Evolutionary conservation across 345 rosid species (phyloP).

Genomic region (Eucalyptus lansdowneana): DNA sequence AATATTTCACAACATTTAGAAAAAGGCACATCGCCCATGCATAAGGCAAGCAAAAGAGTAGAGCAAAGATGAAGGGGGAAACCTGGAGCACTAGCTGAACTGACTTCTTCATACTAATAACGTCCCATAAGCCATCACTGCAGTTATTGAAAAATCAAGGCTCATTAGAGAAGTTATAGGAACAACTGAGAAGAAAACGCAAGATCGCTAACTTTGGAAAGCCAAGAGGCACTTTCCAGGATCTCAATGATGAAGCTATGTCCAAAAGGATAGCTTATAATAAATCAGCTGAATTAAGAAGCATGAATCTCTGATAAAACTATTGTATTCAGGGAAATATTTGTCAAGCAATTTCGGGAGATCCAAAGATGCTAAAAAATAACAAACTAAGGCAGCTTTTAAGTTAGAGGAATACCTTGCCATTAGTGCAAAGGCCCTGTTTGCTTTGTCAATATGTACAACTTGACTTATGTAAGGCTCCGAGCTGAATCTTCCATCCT

Average conservation of each 20-base stretch:
- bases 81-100: conserved; percentile 68
- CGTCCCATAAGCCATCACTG: conserved; percentile 99
- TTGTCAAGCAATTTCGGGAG: background rate
- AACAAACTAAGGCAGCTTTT: background rate
- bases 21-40: background rate
- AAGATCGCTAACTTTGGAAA: background rate
- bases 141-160: background rate
- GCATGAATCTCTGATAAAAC: background rate
- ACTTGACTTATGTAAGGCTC: conserved; percentile 78
- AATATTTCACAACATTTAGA: background rate
- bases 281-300: background rate
- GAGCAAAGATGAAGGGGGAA: background rate
- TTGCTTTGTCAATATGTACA: conserved; percentile 42
- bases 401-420: conserved; percentile 51
- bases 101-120: conserved; percentile 63
- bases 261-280: background rate
- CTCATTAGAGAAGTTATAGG: background rate
- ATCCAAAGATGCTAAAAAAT: background rate
- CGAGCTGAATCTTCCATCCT: conserved; percentile 74
- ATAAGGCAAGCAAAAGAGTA: background rate
- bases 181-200: background rate
- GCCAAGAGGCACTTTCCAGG: background rate
- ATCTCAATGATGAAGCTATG: background rate
- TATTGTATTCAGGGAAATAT: background rate
- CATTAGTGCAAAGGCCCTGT: conserved; percentile 53